Conservation (phyloP, 176 grass and related monocot genomes). For the Ananas comosus region DNA sequence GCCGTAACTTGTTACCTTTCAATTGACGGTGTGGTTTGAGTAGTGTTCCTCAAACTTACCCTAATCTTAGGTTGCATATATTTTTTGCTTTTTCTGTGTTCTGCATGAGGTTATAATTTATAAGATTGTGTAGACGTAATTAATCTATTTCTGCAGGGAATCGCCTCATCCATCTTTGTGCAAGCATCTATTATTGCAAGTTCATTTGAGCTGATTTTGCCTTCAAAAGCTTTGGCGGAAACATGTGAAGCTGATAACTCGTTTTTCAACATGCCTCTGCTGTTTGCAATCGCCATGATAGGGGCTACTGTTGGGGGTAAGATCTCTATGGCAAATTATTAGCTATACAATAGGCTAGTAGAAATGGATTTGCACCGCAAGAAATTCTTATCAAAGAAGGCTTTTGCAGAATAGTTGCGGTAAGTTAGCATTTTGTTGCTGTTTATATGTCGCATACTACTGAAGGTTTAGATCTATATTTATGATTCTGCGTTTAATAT, state of each 20-base stretch:
- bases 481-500: too few species aligned
- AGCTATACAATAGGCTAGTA: slow-evolving; percentile 7
- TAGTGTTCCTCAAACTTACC: too few species aligned
- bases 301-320: slow-evolving; percentile 98
- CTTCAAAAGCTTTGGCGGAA: slow-evolving; percentile 63
- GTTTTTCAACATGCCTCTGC: slow-evolving; percentile 74
- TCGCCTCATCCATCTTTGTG: slow-evolving; percentile 19
- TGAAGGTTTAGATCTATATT: too few species aligned
- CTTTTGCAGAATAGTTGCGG: neutral
- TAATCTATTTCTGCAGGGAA: slow-evolving; percentile 34
- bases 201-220: slow-evolving; percentile 32
- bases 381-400: neutral
- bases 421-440: neutral
- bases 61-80: too few species aligned
- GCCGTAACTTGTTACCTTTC: too few species aligned
- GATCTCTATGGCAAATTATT: neutral
- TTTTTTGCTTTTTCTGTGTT: slow-evolving; percentile 1
- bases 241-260: slow-evolving; percentile 61
- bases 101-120: neutral
- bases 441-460: too few species aligned
- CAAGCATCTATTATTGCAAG: slow-evolving; percentile 38
- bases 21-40: too few species aligned
- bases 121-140: neutral
- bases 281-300: slow-evolving; percentile 88
- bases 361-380: neutral